Conservation (phyloP, 495 filamentous ascomycete species). For the Trichoderma reesei region DNA sequence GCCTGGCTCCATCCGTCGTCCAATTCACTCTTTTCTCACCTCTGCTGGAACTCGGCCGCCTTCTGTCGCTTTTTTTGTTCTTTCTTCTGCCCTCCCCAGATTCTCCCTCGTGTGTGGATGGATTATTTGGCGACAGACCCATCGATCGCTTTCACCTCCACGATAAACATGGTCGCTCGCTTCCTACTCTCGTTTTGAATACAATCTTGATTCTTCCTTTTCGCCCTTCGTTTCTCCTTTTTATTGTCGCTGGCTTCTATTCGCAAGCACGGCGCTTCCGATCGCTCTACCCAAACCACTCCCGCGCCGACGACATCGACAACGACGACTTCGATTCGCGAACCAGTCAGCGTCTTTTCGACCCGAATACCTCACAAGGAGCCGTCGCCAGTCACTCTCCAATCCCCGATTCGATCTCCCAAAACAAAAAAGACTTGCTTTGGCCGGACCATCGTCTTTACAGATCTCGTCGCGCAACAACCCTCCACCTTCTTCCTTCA, state of each 20-base stretch:
- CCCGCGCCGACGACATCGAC: neutral
- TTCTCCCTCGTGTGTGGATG: slow-evolving; percentile 3
- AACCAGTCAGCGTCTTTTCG: neutral
- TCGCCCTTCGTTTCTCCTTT: neutral
- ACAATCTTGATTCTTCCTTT: neutral
- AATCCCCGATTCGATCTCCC: neutral
- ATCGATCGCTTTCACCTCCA: neutral
- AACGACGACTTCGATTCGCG: neutral
- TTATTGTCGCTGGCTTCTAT: neutral
- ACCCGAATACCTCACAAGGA: neutral
- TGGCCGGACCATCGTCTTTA: neutral
- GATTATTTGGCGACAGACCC: slow-evolving; percentile 5
- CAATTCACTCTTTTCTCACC: neutral
- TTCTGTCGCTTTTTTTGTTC: neutral
- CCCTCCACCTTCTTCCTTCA: neutral
- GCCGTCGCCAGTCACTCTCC: neutral
- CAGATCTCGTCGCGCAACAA: neutral
- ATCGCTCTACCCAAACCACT: neutral
- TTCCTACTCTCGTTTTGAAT: neutral
- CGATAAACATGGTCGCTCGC: slow-evolving; percentile 7
- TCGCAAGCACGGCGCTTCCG: neutral
- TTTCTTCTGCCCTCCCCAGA: neutral
- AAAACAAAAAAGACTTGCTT: neutral
- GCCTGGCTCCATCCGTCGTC: neutral
- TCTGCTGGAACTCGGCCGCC: neutral